Conservation (phyloP, 305 asterid species). For the Solanum hybrid region DNA sequence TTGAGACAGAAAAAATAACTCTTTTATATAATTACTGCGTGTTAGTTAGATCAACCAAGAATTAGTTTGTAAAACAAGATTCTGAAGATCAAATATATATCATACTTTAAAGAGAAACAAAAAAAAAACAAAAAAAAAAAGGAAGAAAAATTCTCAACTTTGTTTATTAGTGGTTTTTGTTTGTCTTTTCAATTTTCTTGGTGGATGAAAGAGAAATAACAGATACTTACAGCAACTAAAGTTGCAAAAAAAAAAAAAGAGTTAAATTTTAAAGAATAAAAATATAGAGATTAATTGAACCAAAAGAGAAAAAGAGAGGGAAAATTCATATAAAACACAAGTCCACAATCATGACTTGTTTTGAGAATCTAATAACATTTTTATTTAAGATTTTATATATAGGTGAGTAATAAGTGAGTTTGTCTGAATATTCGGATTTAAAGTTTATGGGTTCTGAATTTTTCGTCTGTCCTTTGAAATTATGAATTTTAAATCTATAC, state of each 20-base stretch:
- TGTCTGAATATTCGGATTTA: accelerated
- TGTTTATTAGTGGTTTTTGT: background rate
- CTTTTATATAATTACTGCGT: background rate
- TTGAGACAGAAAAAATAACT: background rate
- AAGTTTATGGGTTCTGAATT: background rate
- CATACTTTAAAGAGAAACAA: background rate
- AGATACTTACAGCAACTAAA: background rate
- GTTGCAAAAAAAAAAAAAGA: background rate
- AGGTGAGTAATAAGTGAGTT: slow-evolving; percentile 8
- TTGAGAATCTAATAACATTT: background rate
- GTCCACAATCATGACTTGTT: background rate
- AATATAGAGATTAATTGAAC: background rate
- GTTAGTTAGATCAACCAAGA: background rate
- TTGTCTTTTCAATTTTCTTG: background rate
- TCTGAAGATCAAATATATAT: background rate
- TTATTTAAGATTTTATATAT: background rate
- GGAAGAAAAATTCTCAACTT: background rate
- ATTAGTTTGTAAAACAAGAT: background rate
- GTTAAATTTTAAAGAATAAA: background rate
- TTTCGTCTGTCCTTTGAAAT: background rate
- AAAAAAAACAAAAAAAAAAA: background rate
- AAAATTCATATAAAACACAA: background rate
- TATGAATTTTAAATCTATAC: background rate
- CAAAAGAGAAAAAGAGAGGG: background rate
- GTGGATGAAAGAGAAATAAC: background rate